These are phyloP conservation scores for Diaporthe amygdali DNA, from an alignment of 2,329 filamentous ascomycete species.

Conservation along the genomic window DNA sequence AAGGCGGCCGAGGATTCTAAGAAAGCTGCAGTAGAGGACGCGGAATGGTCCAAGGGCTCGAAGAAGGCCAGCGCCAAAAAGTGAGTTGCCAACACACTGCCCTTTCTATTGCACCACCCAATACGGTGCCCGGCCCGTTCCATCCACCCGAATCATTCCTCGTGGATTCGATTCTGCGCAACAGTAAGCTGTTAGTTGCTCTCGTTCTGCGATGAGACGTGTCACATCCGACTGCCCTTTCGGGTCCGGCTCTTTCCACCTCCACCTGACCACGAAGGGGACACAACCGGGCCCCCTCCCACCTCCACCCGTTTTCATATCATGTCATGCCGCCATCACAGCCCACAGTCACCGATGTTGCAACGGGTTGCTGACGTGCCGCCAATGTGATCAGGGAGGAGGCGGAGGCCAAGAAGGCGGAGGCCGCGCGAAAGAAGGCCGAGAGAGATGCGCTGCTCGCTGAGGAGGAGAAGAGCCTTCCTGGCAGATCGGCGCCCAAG, in stretches of 20 bases:
- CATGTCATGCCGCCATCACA: not conserved
- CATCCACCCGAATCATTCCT: not conserved
- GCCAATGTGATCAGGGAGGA: conserved; percentile 66
- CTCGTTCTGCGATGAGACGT: not conserved
- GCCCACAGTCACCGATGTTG: not conserved
- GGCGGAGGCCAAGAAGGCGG: conserved; percentile 82
- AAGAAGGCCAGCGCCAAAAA: conserved; percentile 83
- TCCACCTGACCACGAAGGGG: not conserved
- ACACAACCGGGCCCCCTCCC: not conserved
- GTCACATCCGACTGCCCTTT: not conserved
- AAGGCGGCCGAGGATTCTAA: conserved; percentile 72
- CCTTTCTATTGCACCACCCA: not conserved
- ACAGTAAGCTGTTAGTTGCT: not conserved
- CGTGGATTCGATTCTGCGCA: not conserved
- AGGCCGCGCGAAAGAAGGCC: conserved; percentile 86
- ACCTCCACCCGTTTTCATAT: not conserved
- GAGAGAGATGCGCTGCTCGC: conserved; percentile 84
- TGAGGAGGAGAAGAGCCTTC: conserved; percentile 76
- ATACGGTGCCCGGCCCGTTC: not conserved
- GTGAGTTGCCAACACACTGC: conserved; percentile 55
- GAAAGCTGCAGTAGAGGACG: conserved; percentile 70
- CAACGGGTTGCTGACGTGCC: conserved; percentile 5
- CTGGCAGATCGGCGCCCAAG: conserved; percentile 66
- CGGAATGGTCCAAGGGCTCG: conserved; percentile 83
- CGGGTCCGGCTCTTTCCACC: not conserved